These are phyloP conservation scores for Suillus subluteus DNA, from an alignment of 768 basidiomycete genomes.

Conservation along the genomic window DNA sequence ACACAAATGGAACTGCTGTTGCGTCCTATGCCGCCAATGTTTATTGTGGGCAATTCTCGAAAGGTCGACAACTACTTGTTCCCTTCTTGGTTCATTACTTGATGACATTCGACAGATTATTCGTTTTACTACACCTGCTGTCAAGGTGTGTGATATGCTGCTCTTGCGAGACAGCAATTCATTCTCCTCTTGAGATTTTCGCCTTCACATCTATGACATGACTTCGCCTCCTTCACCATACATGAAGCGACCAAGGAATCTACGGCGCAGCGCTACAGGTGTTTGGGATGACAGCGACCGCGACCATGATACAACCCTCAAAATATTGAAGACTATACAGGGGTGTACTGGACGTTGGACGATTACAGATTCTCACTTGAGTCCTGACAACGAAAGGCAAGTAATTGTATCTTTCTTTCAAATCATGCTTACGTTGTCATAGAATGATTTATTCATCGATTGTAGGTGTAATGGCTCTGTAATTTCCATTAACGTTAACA, in stretches of 20 bases:
- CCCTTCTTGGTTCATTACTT: conserved; percentile 13
- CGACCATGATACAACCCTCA: conserved; percentile 54
- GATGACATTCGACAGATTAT: conserved; percentile 55
- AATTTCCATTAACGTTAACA: conserved; percentile 14
- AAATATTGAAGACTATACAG: conserved; percentile 65
- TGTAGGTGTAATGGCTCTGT: conserved; percentile 42
- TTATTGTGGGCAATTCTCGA: conserved; percentile 85
- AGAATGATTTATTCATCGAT: conserved; percentile 96
- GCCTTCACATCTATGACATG: conserved; percentile 86
- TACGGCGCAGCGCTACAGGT: conserved; percentile 19
- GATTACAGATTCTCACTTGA: conserved; percentile 92
- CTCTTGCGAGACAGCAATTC: conserved; percentile 5
- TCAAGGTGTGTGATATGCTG: conserved; percentile 56
- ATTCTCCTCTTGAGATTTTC: conserved; percentile 64
- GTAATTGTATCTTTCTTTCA: conserved; percentile 13
- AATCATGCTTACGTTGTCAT: conserved; percentile 13
- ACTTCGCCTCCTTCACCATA: conserved; percentile 46
- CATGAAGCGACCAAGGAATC: conserved; percentile 18
- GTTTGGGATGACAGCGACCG: conserved; percentile 30
- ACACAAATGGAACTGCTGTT: conserved; percentile 79
- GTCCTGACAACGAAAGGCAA: conserved; percentile 85
- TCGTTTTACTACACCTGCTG: conserved; percentile 94
- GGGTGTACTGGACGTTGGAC: conserved; percentile 87
- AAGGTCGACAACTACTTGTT: conserved; percentile 44
- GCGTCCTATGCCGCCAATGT: conserved; percentile 73